These are phyloP conservation scores for Prototheca cutis DNA, from an alignment of 163 green algal species.

Conservation along the genomic window DNA sequence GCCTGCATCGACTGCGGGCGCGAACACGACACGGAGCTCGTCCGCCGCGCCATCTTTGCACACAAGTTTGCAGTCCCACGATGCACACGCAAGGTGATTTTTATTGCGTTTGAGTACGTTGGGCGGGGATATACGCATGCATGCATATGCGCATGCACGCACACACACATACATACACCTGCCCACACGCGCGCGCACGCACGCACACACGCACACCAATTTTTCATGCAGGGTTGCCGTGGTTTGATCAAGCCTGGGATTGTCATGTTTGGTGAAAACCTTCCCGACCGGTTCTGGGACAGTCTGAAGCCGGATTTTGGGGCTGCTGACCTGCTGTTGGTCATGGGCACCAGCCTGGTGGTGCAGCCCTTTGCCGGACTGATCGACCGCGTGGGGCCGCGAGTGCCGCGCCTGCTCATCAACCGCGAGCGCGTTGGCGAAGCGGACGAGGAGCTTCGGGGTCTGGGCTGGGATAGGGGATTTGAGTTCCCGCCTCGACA, in stretches of 20 bases:
- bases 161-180: too few species aligned
- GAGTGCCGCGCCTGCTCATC: conserved; percentile 58
- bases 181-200: neutral
- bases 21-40: conserved; percentile 29
- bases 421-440: conserved; percentile 65
- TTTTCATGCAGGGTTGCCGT: conserved; percentile 20
- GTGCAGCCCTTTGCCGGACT: conserved; percentile 72
- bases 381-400: conserved; percentile 34
- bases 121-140: too few species aligned
- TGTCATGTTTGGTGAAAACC: conserved; percentile 79
- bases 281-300: conserved; percentile 49
- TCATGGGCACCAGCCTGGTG: conserved; percentile 73
- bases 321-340: conserved; percentile 71
- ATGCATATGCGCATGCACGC: too few species aligned
- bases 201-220: neutral
- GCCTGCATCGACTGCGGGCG: conserved; percentile 42
- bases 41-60: conserved; percentile 36
- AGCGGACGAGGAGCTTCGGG: conserved; percentile 10
- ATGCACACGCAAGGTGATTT: too few species aligned
- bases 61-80: too few species aligned
- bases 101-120: too few species aligned
- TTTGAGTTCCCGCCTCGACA: conserved; percentile 32
- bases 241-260: conserved; percentile 78
- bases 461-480: conserved; percentile 15
- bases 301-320: conserved; percentile 31